These are phyloP conservation scores for Phytopythium cucurbitacearum DNA, from an alignment of 352 stramenopile genomes.

Conservation along the genomic window DNA sequence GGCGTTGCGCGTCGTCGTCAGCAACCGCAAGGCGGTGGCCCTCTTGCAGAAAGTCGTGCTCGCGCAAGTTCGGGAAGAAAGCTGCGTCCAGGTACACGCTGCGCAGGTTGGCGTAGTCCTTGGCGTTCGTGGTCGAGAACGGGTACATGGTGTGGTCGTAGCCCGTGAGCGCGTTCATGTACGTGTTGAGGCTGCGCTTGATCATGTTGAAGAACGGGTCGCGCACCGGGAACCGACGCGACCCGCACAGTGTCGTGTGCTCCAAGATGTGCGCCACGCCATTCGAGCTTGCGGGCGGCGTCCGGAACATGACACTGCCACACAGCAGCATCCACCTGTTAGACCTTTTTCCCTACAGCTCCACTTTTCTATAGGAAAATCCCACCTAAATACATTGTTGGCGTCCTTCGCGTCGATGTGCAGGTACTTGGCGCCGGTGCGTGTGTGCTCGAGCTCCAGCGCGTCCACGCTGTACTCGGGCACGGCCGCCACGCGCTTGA, in stretches of 20 bases:
- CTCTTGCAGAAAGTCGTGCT: constrained; percentile 78
- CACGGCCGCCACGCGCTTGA: constrained; percentile 52
- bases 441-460: constrained; percentile 66
- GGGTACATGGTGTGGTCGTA: constrained; percentile 98
- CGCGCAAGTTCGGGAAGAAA: constrained; percentile 91
- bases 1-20: constrained; percentile 23
- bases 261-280: constrained; percentile 99
- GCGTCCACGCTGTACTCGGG: constrained; percentile 84
- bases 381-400: constrained; percentile 82
- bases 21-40: constrained; percentile 70
- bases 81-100: constrained; percentile 97
- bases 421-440: constrained; percentile 73
- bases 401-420: constrained; percentile 80
- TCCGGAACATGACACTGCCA: constrained; percentile 95
- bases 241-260: constrained; percentile 93
- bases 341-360: too few species aligned
- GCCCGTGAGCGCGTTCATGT: constrained; percentile 99
- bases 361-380: neutral
- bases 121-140: constrained; percentile 95
- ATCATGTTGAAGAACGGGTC: constrained; percentile 99
- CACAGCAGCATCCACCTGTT: neutral
- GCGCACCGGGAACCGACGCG: constrained; percentile 95
- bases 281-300: constrained; percentile 94
- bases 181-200: constrained; percentile 98
- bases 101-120: constrained; percentile 98